A percentile compares a stretch with the other conserved stretches of the same genome.
These are phyloP conservation scores for Wallacemonas sp. DNA, from an alignment of 208 protist genomes.

Conservation along the genomic window DNA sequence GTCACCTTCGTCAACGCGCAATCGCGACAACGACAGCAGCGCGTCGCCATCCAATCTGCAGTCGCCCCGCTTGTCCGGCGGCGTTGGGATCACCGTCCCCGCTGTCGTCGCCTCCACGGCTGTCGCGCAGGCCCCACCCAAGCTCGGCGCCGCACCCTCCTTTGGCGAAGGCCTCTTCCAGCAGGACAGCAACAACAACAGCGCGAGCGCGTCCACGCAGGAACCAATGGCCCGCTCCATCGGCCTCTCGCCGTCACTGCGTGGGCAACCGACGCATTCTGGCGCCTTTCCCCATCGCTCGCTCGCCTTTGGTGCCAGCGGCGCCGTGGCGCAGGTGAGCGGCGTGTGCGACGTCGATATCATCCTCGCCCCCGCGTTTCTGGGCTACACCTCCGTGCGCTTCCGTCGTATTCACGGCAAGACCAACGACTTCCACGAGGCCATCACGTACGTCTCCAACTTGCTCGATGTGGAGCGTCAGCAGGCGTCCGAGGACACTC, in stretches of 20 bases:
- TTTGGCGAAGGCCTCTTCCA: conserved; percentile 4
- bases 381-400: conserved; percentile 80
- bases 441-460: conserved; percentile 76
- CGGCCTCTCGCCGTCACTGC: not conserved
- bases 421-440: conserved; percentile 86
- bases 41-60: not conserved
- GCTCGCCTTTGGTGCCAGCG: conserved; percentile 50
- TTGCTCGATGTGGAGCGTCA: conserved; percentile 73
- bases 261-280: not conserved
- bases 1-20: not conserved
- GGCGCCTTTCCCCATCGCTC: conserved; percentile 45
- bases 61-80: not conserved
- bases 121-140: not conserved
- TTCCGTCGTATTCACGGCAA: conserved; percentile 83
- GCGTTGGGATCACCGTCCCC: not conserved
- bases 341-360: conserved; percentile 82
- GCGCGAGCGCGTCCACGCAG: not conserved
- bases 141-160: not conserved
- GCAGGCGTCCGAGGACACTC: conserved; percentile 81
- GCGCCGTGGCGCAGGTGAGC: conserved; percentile 41
- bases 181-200: not conserved
- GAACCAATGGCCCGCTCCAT: conserved; percentile 8
- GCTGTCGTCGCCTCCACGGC: not conserved
- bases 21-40: not conserved
- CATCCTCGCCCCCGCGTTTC: conserved; percentile 66